Base-by-base conservation (phyloP, 2,329 filamentous ascomycete genomes). In the Endothia cerciana region DNA sequence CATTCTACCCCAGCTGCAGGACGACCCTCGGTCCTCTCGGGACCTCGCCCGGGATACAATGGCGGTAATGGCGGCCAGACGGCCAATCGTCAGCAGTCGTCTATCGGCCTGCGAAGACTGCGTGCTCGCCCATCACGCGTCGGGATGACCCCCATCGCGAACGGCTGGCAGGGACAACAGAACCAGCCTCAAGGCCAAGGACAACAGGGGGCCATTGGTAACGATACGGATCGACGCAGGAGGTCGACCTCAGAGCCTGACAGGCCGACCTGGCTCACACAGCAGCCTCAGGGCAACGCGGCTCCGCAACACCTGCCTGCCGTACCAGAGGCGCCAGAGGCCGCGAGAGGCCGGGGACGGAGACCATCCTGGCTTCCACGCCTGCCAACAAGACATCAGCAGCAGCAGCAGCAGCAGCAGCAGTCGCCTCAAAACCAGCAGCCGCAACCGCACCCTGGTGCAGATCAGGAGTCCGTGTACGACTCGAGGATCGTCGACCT, bases 401-500 rank as follows among this genome's bases (percentile, higher is more conserved):
- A 55, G 19, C 49, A 43, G 5, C 36, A 55, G 6, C 40, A 57
- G 19, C 59, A 53, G n/a, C 53, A 59, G 17, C 57, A 60, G 25
- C 22, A 38, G 30, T 51, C 59, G 33, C 17, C 22, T 5, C 17
- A 38, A 25, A 8, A 49, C 5, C 45, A 47, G 19, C 38, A 65
- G 19, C 65, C 66, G 4, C 68, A 70, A 4, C 36, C 33, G 13
- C 56, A 62, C 19, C 19, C 17, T 15, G 33, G 7, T 53, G 33
- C 62, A 15, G 40, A 45, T 5, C 49, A 47, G 22, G 36, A 62
- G 8, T 62, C 67, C 5, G 68, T 69, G 7, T 75, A 75, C 45
- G 73, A 74, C 53, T 70, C 70, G 13, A 71, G 69, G 17, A 73
- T 75, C 28, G 74, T 75, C 45, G 73, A 75, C 62, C 70, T 74